Evolutionary conservation across 1,139 yeast genomes (phyloP), one percentile per base, ranked within the genome.

Genomic region (Scheffersomyces stambukii): DNA sequence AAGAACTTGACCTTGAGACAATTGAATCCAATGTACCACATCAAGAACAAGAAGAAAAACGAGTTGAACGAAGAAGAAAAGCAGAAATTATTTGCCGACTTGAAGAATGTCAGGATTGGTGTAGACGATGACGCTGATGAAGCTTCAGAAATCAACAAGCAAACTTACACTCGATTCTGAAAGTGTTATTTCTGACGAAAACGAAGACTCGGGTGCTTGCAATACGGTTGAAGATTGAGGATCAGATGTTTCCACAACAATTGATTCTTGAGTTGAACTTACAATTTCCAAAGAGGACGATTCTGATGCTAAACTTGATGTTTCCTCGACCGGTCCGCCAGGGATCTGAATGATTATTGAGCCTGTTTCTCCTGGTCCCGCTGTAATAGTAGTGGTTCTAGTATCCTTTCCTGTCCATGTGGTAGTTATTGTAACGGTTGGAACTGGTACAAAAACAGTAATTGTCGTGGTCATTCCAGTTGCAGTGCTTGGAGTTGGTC

Each of bases 11-110:
- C 69, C 27, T 50, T 79, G 46, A 63, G 63, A 41, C 60, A 77
- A 36, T 57, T 81, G 58, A 81, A 79, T 58, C 89, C 89, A 54
- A 66, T 77, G 71, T 80, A 78, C 58, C 70, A 78, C 64, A 57
- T 81, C 41, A 81, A 78, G 63, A 69, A 70, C 45, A 78, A 78
- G 70, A 70, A 77, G 66, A 73, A 77, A 60, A 46, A 70, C 35
- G 81, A 79, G 44, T 56, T 80, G 48, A 51, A 73, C 24, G 57
- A 58, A 26, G 70, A 54, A 19, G 75, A 81, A 57, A 67, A 72
- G 46, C 69, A 65, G 15, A 70, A 61, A 25, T 64, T 81, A 49
- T 77, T 80, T 48, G 53, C 46, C 25, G 56, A 70, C 47, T 60
- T 64, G 30, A 57, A 47, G 42, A 37, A 45, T 16, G 43, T 49